Evolutionary conservation across 352 stramenopile species (phyloP).

Genomic region (Pseudoperonospora humuli): DNA sequence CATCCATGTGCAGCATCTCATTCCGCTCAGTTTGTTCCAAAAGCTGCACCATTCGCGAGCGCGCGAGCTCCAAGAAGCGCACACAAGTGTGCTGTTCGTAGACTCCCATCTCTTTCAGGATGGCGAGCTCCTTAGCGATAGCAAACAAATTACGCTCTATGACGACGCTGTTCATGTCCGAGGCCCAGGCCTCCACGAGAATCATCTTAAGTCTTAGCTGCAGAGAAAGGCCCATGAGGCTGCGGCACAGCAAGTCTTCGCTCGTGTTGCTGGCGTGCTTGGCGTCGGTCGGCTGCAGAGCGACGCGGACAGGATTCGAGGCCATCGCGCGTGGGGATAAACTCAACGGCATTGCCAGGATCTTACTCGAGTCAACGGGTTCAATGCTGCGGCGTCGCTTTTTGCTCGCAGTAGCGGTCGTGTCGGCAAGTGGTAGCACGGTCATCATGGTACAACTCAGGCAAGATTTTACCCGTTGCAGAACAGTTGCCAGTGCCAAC

Average conservation of each 20-base stretch:
- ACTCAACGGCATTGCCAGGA: constrained; percentile 39
- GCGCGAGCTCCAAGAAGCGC: constrained; percentile 66
- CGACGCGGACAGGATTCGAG: constrained; percentile 11
- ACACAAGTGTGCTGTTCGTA: constrained; percentile 72
- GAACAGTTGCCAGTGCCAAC: background rate
- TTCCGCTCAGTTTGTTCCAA: constrained; percentile 49
- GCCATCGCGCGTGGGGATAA: too few relatives aligned
- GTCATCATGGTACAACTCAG: constrained; percentile 32
- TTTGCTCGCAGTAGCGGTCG: constrained; percentile 31
- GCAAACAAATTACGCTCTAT: constrained; percentile 80
- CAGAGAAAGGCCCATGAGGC: constrained; percentile 68
- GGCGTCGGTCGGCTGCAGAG: constrained; percentile 6
- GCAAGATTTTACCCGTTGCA: constrained; percentile 1
- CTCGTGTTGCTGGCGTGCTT: constrained; percentile 4
- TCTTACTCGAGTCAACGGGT: constrained; percentile 43
- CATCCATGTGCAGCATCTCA: constrained; percentile 60
- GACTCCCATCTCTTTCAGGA: constrained; percentile 65
- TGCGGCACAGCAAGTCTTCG: constrained; percentile 44
- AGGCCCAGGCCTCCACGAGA: constrained; percentile 72
- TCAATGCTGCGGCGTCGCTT: constrained; percentile 67
- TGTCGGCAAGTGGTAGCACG: constrained; percentile 25
- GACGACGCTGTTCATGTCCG: constrained; percentile 82
- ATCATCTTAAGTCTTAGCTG: constrained; percentile 85
- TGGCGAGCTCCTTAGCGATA: constrained; percentile 75
- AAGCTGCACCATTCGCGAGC: constrained; percentile 53